Conservation (phyloP, 2,329 filamentous ascomycete species). For the Botrytis fragariae region DNA sequence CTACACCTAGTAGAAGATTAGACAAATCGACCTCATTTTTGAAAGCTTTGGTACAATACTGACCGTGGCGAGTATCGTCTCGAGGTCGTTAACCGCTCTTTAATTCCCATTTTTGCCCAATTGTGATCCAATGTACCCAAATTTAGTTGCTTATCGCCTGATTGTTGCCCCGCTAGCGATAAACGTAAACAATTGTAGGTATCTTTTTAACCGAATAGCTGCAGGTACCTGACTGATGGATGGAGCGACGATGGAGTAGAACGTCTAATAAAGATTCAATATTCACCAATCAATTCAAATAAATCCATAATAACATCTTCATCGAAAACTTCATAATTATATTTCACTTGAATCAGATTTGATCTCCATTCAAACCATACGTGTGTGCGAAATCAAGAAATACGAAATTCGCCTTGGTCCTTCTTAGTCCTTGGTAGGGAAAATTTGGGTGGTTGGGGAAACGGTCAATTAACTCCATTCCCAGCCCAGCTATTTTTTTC, state of each 20-base stretch:
- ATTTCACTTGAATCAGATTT: neutral
- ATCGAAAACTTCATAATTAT: neutral
- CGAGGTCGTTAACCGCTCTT: neutral
- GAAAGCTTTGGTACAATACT: conserved; percentile 1
- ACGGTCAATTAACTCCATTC: conserved; percentile 9
- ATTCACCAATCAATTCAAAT: neutral
- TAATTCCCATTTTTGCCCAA: neutral
- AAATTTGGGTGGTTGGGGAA: conserved; percentile 16
- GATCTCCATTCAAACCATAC: neutral
- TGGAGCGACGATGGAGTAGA: neutral
- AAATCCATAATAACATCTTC: neutral
- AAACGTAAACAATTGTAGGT: neutral
- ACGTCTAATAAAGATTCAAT: neutral
- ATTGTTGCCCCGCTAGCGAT: conserved; percentile 8
- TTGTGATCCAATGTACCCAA: neutral
- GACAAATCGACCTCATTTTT: neutral
- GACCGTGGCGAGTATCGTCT: neutral
- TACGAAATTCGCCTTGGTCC: neutral
- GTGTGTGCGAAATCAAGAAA: neutral
- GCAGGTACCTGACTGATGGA: neutral
- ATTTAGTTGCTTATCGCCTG: conserved; percentile 3
- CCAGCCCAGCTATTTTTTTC: conserved; percentile 12
- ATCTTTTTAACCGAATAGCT: neutral
- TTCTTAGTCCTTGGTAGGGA: neutral
- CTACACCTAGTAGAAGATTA: neutral